Conservation (phyloP, 116 monocot genomes). For the Dioscorea cayenensis region DNA sequence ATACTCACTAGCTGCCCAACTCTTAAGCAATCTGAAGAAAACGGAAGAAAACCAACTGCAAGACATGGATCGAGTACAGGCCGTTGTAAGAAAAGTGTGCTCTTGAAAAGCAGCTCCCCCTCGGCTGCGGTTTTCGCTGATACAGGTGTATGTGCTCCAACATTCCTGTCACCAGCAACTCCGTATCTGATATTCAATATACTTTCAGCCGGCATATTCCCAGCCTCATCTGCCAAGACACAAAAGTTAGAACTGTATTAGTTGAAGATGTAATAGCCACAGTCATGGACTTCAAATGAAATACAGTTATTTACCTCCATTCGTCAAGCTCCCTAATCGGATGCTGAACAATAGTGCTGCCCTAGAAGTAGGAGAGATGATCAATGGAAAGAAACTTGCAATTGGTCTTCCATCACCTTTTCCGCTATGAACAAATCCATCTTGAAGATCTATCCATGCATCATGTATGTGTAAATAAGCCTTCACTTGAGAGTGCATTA, state of each 20-base stretch:
- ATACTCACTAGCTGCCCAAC: slow-evolving; percentile 82
- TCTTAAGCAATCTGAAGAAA: slow-evolving; percentile 70
- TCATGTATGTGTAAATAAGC: slow-evolving; percentile 67
- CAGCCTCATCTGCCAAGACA: slow-evolving; percentile 43
- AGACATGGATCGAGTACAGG: slow-evolving; percentile 89
- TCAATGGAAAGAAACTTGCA: slow-evolving; percentile 72
- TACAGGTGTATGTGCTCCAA: slow-evolving; percentile 72
- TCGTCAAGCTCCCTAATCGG: slow-evolving; percentile 12
- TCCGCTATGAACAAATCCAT: slow-evolving; percentile 66
- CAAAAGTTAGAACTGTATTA: background rate
- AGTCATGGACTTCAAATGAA: background rate
- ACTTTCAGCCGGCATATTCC: slow-evolving; percentile 40
- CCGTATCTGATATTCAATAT: slow-evolving; percentile 77
- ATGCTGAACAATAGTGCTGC: slow-evolving; percentile 76
- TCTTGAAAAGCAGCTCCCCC: slow-evolving; percentile 52
- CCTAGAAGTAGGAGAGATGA: slow-evolving; percentile 70
- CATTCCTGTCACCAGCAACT: slow-evolving; percentile 64
- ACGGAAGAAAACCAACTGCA: slow-evolving; percentile 89
- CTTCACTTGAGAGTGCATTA: slow-evolving; percentile 89
- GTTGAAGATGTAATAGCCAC: background rate
- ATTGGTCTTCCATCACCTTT: slow-evolving; percentile 65
- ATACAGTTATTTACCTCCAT: slow-evolving; percentile 30
- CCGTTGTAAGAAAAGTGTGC: slow-evolving; percentile 53
- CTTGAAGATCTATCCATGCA: slow-evolving; percentile 86
- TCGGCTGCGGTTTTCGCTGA: slow-evolving; percentile 17